Evolutionary conservation across 2,329 filamentous ascomycete genomes (phyloP).

Genomic region (Aspergillus flavus): DNA sequence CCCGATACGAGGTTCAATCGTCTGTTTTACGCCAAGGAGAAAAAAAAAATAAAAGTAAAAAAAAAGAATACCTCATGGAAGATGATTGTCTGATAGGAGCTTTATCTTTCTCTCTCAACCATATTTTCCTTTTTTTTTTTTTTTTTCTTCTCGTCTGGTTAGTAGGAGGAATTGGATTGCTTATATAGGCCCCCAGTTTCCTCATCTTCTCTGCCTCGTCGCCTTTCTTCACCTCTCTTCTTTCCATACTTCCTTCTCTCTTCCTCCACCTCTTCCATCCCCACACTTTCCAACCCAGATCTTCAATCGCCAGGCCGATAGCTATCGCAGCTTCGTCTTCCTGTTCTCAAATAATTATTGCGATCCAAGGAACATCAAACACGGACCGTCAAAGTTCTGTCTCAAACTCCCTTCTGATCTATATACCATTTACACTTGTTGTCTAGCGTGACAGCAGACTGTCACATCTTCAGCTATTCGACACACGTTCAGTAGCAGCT

Average conservation of each 20-base stretch:
- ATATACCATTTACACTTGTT: constrained; percentile 17
- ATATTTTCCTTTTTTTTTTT: neutral
- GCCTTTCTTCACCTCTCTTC: neutral
- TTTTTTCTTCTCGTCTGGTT: neutral
- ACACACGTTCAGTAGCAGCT: constrained; percentile 13
- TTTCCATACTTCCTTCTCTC: neutral
- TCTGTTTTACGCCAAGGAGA: neutral
- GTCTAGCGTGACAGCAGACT: constrained; percentile 12
- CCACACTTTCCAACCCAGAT: neutral
- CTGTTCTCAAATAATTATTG: neutral
- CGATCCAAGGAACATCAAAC: neutral
- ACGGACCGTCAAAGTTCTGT: constrained; percentile 5
- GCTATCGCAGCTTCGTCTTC: neutral
- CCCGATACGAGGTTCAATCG: neutral
- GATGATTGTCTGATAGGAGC: neutral
- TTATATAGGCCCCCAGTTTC: constrained; percentile 1
- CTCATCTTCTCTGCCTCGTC: constrained; percentile 2
- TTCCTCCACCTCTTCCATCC: no score
- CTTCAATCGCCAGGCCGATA: neutral
- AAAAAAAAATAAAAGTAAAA: neutral
- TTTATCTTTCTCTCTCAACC: neutral
- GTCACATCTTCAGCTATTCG: constrained; percentile 15
- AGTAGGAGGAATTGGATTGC: neutral
- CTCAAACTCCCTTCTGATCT: constrained; percentile 9
- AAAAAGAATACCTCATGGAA: neutral